Evolutionary conservation across 352 stramenopile genomes (phyloP).

Genomic region (Pythium volutum): DNA sequence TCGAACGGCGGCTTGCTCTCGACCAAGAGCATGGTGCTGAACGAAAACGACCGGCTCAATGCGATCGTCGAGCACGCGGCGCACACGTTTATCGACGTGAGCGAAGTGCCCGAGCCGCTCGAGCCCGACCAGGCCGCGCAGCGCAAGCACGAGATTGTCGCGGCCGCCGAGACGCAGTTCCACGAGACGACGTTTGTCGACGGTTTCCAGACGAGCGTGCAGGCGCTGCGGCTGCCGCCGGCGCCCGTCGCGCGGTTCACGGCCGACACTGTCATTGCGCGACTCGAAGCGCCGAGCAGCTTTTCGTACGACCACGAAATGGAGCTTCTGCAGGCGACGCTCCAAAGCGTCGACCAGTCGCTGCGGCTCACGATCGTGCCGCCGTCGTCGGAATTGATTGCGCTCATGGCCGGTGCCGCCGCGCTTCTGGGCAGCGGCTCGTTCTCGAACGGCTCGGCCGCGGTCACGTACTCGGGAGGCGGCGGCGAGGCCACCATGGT

Average conservation of each 20-base stretch:
- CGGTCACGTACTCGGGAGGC: conserved; percentile 2
- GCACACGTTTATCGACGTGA: conserved; percentile 83
- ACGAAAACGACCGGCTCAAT: conserved; percentile 73
- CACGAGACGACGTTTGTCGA: conserved; percentile 53
- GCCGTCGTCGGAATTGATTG: conserved; percentile 56
- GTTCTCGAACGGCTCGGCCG: conserved; percentile 16
- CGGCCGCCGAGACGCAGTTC: conserved; percentile 40
- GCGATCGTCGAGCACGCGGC: conserved; percentile 73
- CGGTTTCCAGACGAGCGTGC: conserved; percentile 47
- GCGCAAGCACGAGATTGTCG: conserved; percentile 75
- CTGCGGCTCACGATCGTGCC: conserved; percentile 50
- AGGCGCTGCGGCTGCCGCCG: conserved; percentile 38
- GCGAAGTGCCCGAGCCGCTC: conserved; percentile 72
- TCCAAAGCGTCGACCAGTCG: conserved; percentile 43
- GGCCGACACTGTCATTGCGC: conserved; percentile 45
- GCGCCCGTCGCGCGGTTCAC: conserved; percentile 21
- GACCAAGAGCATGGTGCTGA: conserved; percentile 54
- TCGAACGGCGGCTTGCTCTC: conserved; percentile 44
- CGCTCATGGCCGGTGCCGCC: conserved; percentile 45
- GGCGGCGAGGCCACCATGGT: neutral
- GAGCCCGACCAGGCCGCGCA: conserved; percentile 74
- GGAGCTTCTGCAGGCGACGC: conserved; percentile 41
- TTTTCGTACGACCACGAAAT: conserved; percentile 59
- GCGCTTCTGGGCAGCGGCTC: conserved; percentile 11
- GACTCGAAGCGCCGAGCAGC: conserved; percentile 43